Evolutionary conservation across 2,329 filamentous ascomycete species (phyloP).

Genomic region (Ceratocystiopsis brevicomis): DNA sequence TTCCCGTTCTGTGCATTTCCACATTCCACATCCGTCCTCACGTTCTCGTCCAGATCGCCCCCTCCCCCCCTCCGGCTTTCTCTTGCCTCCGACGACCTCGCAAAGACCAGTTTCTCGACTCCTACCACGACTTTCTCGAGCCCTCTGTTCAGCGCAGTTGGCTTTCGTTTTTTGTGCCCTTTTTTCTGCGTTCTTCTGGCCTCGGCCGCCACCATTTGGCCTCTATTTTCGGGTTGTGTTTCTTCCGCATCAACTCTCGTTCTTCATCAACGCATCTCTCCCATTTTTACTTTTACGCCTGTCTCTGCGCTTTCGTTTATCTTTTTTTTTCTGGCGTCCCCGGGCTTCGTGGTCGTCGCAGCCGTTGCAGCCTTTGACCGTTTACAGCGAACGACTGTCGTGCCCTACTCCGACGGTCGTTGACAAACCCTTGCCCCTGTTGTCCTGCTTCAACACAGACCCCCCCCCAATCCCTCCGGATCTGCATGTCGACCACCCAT

Average conservation of each 20-base stretch:
- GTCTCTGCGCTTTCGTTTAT: background rate
- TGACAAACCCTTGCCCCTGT: too few species aligned
- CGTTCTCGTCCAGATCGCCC: background rate
- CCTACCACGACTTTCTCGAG: background rate
- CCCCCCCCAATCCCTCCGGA: too few species aligned
- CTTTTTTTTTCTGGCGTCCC: background rate
- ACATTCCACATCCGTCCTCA: too few species aligned
- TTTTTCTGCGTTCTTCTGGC: background rate
- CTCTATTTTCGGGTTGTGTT: background rate
- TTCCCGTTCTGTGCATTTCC: too few species aligned
- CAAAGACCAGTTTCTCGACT: too few species aligned
- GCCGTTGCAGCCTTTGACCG: too few species aligned
- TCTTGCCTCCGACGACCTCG: too few species aligned
- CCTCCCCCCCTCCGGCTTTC: background rate
- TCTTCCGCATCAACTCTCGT: background rate
- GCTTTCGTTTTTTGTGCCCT: background rate
- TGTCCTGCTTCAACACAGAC: too few species aligned
- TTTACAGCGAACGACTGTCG: too few species aligned
- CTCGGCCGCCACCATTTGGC: background rate
- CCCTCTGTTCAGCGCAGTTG: background rate
- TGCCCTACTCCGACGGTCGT: too few species aligned
- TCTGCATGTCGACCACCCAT: too few species aligned
- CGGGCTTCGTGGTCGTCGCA: too few species aligned
- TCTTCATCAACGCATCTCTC: background rate
- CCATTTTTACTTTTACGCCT: background rate